A percentile compares a stretch with the other conserved stretches of the same genome.
phyloP scores from a whole-genome alignment of 768 basidiomycete genomes.

The Sarcomyxa edulis region DNA sequence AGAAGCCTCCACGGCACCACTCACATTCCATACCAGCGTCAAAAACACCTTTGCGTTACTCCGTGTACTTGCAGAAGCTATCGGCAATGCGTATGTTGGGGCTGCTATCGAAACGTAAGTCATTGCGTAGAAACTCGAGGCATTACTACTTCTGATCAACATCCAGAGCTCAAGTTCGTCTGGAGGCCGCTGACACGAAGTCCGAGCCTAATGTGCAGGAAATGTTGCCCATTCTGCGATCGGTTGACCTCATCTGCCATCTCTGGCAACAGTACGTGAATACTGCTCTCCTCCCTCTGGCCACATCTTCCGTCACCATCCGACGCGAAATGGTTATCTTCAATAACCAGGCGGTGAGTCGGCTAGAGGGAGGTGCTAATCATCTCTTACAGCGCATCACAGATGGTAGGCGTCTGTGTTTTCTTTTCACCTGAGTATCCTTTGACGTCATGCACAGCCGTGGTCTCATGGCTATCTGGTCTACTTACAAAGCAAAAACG shows the following conservation, averaged over 20 bases:
- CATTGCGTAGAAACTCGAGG: not conserved
- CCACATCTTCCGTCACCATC: constrained; percentile 77
- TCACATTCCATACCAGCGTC: constrained; percentile 47
- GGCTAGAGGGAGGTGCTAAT: constrained; percentile 82
- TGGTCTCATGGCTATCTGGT: constrained; percentile 66
- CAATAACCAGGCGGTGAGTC: constrained; percentile 82
- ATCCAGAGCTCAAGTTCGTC: constrained; percentile 58
- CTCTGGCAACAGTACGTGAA: constrained; percentile 97
- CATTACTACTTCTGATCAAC: constrained; percentile 8
- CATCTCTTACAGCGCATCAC: constrained; percentile 72
- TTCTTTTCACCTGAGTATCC: not conserved
- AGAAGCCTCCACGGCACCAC: not conserved
- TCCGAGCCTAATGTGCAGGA: constrained; percentile 74
- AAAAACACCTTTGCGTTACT: constrained; percentile 85
- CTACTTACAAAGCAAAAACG: constrained; percentile 91
- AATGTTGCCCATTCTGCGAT: constrained; percentile 53
- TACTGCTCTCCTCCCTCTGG: constrained; percentile 84
- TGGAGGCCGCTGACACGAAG: constrained; percentile 73
- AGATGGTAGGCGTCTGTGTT: constrained; percentile 54
- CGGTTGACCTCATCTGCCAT: constrained; percentile 85
- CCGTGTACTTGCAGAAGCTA: constrained; percentile 80
- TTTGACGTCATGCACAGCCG: constrained; percentile 33
- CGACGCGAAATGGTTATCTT: constrained; percentile 91
- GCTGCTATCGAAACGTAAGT: constrained; percentile 89
- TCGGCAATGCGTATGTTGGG: constrained; percentile 82